Evolutionary conservation across 805 yeast genomes (phyloP).

Genomic region (Candida adriatica): DNA sequence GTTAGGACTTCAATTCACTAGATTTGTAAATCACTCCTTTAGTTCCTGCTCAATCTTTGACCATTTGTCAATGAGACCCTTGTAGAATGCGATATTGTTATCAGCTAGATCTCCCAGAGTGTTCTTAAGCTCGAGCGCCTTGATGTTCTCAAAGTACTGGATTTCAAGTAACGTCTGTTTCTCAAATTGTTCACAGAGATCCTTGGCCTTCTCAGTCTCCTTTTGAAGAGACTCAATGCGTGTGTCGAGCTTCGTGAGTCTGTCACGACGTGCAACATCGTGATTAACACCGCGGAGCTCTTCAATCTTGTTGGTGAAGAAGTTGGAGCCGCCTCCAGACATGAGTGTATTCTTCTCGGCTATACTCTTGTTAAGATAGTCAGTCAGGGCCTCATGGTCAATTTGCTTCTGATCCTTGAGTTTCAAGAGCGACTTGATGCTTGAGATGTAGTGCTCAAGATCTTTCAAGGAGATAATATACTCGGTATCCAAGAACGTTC

Average conservation of each 20-base stretch:
- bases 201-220: slow-evolving; percentile 46
- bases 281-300: slow-evolving; percentile 59
- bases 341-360: slow-evolving; percentile 52
- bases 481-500: slow-evolving; percentile 60
- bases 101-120: slow-evolving; percentile 70
- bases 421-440: slow-evolving; percentile 63
- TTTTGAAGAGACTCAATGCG: slow-evolving; percentile 41
- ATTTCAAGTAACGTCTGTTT: slow-evolving; percentile 51
- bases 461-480: slow-evolving; percentile 81
- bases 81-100: slow-evolving; percentile 67
- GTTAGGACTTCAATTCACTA: too few species aligned
- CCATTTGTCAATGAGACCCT: slow-evolving; percentile 66
- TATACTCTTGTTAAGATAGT: slow-evolving; percentile 66
- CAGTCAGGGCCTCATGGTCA: slow-evolving; percentile 81
- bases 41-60: slow-evolving; percentile 41
- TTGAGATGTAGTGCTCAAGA: slow-evolving; percentile 70
- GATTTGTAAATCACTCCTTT: slow-evolving; percentile 12
- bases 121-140: slow-evolving; percentile 66
- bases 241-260: slow-evolving; percentile 41
- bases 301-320: slow-evolving; percentile 50
- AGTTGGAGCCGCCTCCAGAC: slow-evolving; percentile 47
- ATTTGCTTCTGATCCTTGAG: slow-evolving; percentile 86
- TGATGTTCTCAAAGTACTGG: slow-evolving; percentile 68
- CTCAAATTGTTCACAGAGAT: slow-evolving; percentile 46
- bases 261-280: slow-evolving; percentile 45